These are phyloP conservation scores for Shiraia sp. DNA, from an alignment of 2,329 filamentous ascomycete genomes.

Conservation along the genomic window DNA sequence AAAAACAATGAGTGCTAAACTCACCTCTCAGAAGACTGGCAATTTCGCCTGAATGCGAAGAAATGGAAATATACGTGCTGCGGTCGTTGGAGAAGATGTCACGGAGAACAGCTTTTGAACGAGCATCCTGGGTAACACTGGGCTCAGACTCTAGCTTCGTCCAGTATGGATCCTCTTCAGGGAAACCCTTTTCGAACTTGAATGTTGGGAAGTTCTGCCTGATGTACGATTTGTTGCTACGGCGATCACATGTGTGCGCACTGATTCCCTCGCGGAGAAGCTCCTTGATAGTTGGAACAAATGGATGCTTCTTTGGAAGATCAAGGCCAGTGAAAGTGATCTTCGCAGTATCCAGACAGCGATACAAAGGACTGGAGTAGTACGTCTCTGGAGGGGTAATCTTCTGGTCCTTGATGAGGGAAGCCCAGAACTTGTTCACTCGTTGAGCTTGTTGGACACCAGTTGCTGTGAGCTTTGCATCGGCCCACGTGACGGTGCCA, in stretches of 20 bases:
- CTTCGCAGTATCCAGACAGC: slow-evolving; percentile 66
- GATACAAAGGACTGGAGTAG: slow-evolving; percentile 66
- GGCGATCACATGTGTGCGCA: slow-evolving; percentile 70
- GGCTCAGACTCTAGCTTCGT: slow-evolving; percentile 54
- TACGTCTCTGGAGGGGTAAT: slow-evolving; percentile 67
- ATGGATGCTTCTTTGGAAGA: slow-evolving; percentile 56
- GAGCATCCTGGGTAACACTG: slow-evolving; percentile 54
- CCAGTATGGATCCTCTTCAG: slow-evolving; percentile 62
- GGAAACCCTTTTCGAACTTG: slow-evolving; percentile 64
- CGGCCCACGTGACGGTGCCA: slow-evolving; percentile 64
- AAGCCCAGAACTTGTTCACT: slow-evolving; percentile 63
- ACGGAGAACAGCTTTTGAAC: slow-evolving; percentile 52
- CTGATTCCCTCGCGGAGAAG: slow-evolving; percentile 67
- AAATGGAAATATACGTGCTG: slow-evolving; percentile 57
- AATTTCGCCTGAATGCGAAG: slow-evolving; percentile 63
- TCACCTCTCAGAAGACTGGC: slow-evolving; percentile 53
- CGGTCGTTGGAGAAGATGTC: slow-evolving; percentile 57
- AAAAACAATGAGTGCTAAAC: not conserved
- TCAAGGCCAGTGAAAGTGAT: slow-evolving; percentile 62
- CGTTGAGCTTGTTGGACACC: slow-evolving; percentile 62
- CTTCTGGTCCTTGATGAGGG: slow-evolving; percentile 53
- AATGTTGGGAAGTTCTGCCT: slow-evolving; percentile 56
- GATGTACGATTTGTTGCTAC: slow-evolving; percentile 61
- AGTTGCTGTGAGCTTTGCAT: slow-evolving; percentile 62
- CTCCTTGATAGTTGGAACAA: slow-evolving; percentile 66